Evolutionary conservation across 306 rosid genomes (phyloP), one percentile per base, ranked within the genome.

Genomic region (Vigna reflexopilosa): DNA sequence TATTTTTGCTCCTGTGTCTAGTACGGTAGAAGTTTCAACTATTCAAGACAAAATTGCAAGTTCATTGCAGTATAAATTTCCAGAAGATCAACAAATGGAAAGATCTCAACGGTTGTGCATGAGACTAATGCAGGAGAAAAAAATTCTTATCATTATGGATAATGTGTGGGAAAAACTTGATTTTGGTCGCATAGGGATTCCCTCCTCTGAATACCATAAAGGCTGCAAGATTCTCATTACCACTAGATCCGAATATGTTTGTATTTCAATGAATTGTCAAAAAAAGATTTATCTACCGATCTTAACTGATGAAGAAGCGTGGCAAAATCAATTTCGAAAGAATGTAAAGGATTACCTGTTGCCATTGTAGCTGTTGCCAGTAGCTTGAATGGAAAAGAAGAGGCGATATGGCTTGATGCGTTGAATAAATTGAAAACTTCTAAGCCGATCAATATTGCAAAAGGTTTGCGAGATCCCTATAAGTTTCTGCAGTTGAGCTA

Each of bases 281-380:
- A 20, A 20, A 20, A 20, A 20, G 0, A 20, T 20, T 20, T 20
- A 20, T 20, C 20, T 20, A 20, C 20, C 20, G 0, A 20, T 20
- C 20, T 20, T 20, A 20, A 20, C 20, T 20, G 20, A 20, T 20
- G 20, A 20, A 20, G 20, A 20, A 20, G 20, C 20, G 0, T 20
- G 70, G 83, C 30, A 3, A 9, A 1, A 3, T 0, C 3, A 7
- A 70, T 83, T 16, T 81, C 80, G 1, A 5, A 68, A 0, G 52
- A 83, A 51, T 83, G 86, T 8, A 51, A 72, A 79, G 77, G 81
- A 51, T 55, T 74, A 4, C 84, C 85, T 9, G 54, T 82, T 42
- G 82, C 78, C 24, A 54, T 76, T 71, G 73, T 15, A 19, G 65
- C 83, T 3, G 48, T 83, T 5, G 81, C 81, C 11, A 65, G 16